A percentile compares a stretch with the other conserved stretches of the same genome.
Evolutionary conservation across 306 rosid species (phyloP).

Genomic region (Vigna angularis): DNA sequence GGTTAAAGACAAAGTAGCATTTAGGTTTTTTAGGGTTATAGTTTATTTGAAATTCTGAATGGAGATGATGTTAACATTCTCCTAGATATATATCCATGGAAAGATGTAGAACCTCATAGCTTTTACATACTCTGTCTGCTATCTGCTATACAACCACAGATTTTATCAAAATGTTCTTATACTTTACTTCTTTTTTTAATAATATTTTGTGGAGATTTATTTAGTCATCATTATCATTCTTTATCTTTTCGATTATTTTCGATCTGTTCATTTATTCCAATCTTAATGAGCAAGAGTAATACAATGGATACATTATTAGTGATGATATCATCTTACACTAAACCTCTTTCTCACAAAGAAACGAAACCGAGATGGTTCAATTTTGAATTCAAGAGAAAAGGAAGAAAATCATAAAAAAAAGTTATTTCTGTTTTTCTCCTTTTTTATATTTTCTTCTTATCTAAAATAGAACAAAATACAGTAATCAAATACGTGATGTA

Average conservation of each 20-base stretch:
- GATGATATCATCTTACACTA: background rate
- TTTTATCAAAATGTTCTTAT: constrained; percentile 28
- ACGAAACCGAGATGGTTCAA: background rate
- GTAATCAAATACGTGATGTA: background rate
- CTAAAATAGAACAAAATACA: background rate
- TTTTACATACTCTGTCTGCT: constrained; percentile 39
- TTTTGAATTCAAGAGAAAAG: constrained; percentile 4
- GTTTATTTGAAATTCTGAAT: constrained; percentile 33
- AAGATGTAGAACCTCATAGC: constrained; percentile 42
- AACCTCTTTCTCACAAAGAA: background rate
- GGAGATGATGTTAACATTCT: constrained; percentile 44
- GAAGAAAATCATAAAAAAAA: background rate
- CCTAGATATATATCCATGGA: constrained; percentile 15
- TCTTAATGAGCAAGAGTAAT: constrained; percentile 26
- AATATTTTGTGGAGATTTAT: constrained; percentile 34
- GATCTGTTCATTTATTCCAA: constrained; percentile 40
- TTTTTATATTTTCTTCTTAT: background rate
- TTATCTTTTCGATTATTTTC: constrained; percentile 34
- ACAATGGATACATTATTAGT: background rate
- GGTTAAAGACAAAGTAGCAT: constrained; percentile 43
- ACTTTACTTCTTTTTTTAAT: constrained; percentile 21
- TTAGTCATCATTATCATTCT: constrained; percentile 25
- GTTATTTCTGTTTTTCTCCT: no score
- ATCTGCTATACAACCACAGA: constrained; percentile 27
- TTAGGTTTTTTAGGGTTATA: constrained; percentile 4